phyloP scores from a whole-genome alignment of 306 rosid genomes.

The barrel medic (Medicago truncatula) region DNA sequence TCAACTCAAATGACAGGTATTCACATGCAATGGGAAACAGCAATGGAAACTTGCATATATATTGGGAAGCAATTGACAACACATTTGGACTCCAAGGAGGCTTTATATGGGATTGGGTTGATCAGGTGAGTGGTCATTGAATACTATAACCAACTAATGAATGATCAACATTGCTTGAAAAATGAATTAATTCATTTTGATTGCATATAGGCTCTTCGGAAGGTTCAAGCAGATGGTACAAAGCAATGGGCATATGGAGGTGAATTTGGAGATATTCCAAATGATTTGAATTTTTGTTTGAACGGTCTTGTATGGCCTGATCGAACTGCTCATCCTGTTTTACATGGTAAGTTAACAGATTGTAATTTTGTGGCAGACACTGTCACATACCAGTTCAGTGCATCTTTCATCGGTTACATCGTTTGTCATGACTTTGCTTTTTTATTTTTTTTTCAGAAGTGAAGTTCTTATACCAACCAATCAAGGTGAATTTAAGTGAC shows the following conservation, averaged over 20 bases:
- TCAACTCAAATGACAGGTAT: conserved; percentile 65
- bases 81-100: conserved; percentile 99
- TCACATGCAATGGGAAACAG: conserved; percentile 99
- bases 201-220: conserved; percentile 66
- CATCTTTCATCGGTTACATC: not conserved
- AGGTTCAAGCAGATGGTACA: conserved; percentile 58
- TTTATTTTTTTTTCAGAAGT: conserved; percentile 74
- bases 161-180: conserved; percentile 28
- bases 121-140: conserved; percentile 60
- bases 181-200: conserved; percentile 9
- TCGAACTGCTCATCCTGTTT: conserved; percentile 92
- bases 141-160: conserved; percentile 32
- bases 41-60: conserved; percentile 80
- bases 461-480: conserved; percentile 83
- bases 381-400: not conserved
- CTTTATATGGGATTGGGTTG: conserved; percentile 99
- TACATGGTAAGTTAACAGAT: conserved; percentile 64
- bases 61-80: conserved; percentile 96
- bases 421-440: conserved; percentile 33
- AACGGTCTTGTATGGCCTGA: conserved; percentile 85
- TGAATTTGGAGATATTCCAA: conserved; percentile 90
- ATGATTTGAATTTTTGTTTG: conserved; percentile 89
- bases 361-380: conserved; percentile 1
- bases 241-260: conserved; percentile 98
- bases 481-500: conserved; percentile 68